Conservation (phyloP, 2,329 filamentous ascomycete species). For the Aspergillus flavus region DNA sequence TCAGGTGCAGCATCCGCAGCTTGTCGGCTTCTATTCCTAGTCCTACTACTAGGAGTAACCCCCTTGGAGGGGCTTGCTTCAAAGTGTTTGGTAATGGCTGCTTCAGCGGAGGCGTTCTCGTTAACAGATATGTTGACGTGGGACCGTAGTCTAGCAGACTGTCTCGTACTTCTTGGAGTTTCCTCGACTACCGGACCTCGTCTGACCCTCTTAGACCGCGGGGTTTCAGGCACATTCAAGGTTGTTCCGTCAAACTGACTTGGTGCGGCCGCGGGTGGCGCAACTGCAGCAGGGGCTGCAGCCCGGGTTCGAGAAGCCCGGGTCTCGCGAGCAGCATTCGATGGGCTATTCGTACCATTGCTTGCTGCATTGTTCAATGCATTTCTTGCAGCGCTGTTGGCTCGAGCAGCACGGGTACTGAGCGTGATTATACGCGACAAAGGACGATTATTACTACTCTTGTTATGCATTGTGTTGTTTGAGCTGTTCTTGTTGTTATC, state of each 20-base stretch:
- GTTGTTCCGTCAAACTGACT: slow-evolving; percentile 20
- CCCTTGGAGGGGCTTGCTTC: slow-evolving; percentile 20
- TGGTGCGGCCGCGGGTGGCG: slow-evolving; percentile 3
- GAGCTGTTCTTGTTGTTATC: slow-evolving; percentile 19
- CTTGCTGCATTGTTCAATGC: slow-evolving; percentile 12
- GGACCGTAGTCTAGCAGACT: slow-evolving; percentile 37
- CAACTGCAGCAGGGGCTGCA: slow-evolving; percentile 1
- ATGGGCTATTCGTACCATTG: slow-evolving; percentile 9
- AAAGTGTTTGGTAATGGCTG: slow-evolving; percentile 10
- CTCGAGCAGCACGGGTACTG: slow-evolving; percentile 20
- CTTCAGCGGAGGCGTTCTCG: slow-evolving; percentile 22
- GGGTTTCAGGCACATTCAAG: slow-evolving; percentile 29
- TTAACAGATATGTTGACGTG: slow-evolving; percentile 21
- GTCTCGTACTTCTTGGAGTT: slow-evolving; percentile 36
- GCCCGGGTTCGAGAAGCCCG: slow-evolving; percentile 27
- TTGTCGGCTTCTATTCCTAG: slow-evolving; percentile 20
- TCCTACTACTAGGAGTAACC: slow-evolving; percentile 18
- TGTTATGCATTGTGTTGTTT: slow-evolving; percentile 8
- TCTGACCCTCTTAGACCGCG: slow-evolving; percentile 36
- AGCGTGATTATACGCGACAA: slow-evolving; percentile 28
- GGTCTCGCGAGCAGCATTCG: slow-evolving; percentile 25
- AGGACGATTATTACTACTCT: slow-evolving; percentile 16
- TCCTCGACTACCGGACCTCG: slow-evolving; percentile 32
- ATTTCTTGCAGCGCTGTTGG: slow-evolving; percentile 14
- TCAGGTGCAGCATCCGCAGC: slow-evolving; percentile 12